Evolutionary conservation across 495 filamentous ascomycete species (phyloP), one percentile per base, ranked within the genome.

Genomic region (Xylaria cubensis): DNA sequence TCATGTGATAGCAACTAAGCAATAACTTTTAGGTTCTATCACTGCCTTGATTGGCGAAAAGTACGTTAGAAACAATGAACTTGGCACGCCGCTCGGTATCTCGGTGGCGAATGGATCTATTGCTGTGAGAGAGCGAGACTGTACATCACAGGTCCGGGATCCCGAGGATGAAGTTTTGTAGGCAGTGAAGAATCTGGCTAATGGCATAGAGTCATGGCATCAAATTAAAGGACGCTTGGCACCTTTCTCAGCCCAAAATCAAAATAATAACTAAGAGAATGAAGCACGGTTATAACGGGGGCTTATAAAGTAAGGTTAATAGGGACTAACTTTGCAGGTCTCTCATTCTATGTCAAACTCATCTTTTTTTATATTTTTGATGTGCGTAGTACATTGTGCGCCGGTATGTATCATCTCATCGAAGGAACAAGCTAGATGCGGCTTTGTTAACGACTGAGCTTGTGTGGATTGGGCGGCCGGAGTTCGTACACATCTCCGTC

Each of bases 1-100:
- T 62, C 42, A 48, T 48, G 26, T 50, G 26, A 64, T 64, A 19
- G 42, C 21, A 66, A 21, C 53, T 34, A 64, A 63, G 39, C 75
- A 34, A 69, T 24, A 26, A 26, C 24, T 36, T 64, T 48, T 32
- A 91, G 88, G 88, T 92, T 61, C 82, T 92, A 50, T 92, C 90
- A 32, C 89, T 93, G 81, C 89, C 74, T 89, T 86, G 71, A 93
- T 93, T 70, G 91, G 91, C 74, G 92, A 91, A 81, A 88, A 90
- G 50, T 89, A 91, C 80, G 82, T 89, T 39, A 83, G 89, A 73
- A 90, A 92, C 77, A 88, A 91, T 80, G 89, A 93, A 82, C 83
- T 92, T 67, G 88, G 90, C 39, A 90, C 89, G 62, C 87, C 90
- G 46, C 85, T 92, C 61, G 88, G 90, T 73, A 86, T 91, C 77